Evolutionary conservation across 352 stramenopile genomes (phyloP).

Genomic region (Globisporangium emineosum): DNA sequence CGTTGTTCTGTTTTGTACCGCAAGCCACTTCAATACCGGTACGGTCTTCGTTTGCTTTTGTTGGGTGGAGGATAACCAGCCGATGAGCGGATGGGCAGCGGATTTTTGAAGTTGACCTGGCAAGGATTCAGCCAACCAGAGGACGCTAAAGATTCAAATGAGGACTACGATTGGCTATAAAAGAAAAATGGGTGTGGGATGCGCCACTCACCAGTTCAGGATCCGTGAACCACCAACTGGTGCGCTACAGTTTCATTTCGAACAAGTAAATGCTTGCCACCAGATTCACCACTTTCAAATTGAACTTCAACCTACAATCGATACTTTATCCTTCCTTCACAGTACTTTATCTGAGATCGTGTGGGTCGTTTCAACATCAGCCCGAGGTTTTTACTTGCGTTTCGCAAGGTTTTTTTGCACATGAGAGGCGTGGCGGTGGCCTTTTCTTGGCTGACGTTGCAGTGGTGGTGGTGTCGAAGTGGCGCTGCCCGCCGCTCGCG

Average conservation of each 20-base stretch:
- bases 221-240: conserved; percentile 10
- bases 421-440: background rate
- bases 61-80: conserved; percentile 3
- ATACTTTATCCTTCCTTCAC: background rate
- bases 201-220: background rate
- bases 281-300: background rate
- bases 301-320: background rate
- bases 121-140: conserved; percentile 1
- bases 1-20: background rate
- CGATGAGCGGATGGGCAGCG: background rate
- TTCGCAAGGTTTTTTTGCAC: background rate
- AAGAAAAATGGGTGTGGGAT: background rate
- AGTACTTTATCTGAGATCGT: background rate
- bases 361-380: background rate
- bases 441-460: conserved; percentile 8
- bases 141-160: background rate
- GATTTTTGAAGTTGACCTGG: conserved; percentile 7
- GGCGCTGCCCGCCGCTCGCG: background rate
- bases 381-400: background rate
- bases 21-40: conserved; percentile 7
- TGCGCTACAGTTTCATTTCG: background rate
- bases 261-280: background rate
- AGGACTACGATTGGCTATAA: background rate
- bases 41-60: background rate
- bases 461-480: conserved; percentile 10